Base-by-base conservation (phyloP, 2,329 filamentous ascomycete genomes). In the Neopestalotiopsis rosae region DNA sequence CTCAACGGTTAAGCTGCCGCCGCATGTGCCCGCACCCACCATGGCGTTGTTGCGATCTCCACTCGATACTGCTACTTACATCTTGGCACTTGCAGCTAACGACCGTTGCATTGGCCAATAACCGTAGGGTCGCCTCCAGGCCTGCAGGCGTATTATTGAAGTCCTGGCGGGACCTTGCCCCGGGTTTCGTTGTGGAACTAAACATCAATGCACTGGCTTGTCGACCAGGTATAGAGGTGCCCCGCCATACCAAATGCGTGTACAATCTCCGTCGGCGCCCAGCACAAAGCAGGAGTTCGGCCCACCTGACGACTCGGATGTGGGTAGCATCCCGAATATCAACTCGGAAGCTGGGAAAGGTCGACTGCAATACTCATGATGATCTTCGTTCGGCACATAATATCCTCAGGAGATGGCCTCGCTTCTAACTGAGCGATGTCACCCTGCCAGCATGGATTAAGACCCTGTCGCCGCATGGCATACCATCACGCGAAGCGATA, bases 321-420 rank as follows among this genome's bases (percentile, higher is more conserved):
- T 52, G 45, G 45, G 45, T 52, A 52, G 45, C 45, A 52, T 52
- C 45, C 45, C 45, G 45, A 52, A 9, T n/a, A 52, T 52, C 45
- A 52, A 52, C 45, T 52, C 45, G 45, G 45, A n/a, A 52, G 45
- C 45, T 52, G 45, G 45, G 17, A 52, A 52, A 20, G 45, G 17
- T 52, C 45, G 20, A 52, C 45, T 52, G 45, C 45, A 52, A 52
- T 20, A 52, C 45, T 52, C 45, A 52, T 52, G 45, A 52, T 52
- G 45, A 52, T 52, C 45, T 52, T 52, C 45, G 45, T 52, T 52
- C 45, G 45, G 45, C 45, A 52, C 45, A 52, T 52, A 52, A 52
- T 9, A 7, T 20, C 45, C 9, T 24, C 45, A 52, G 45, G 45
- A 52, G 45, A 20, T 20, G 45, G 45, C 45, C 45, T 52, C 45